These are phyloP conservation scores for Aspergillus sp. DNA, from an alignment of 2,329 filamentous ascomycete genomes.

Conservation along the genomic window DNA sequence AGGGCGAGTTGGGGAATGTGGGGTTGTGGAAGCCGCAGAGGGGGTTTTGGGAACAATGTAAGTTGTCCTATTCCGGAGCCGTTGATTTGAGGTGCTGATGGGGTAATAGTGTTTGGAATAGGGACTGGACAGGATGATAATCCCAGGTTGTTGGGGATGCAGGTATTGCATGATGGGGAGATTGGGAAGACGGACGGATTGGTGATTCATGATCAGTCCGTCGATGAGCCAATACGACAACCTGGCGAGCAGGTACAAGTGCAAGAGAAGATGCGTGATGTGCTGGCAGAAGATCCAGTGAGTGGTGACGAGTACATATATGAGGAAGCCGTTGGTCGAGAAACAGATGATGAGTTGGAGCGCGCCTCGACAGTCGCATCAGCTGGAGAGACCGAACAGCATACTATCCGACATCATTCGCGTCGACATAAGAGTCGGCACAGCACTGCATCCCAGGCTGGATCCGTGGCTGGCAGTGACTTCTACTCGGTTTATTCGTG, in stretches of 20 bases:
- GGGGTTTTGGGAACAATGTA: neutral
- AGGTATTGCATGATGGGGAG: neutral
- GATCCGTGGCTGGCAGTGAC: neutral
- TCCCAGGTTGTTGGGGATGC: neutral
- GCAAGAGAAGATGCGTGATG: neutral
- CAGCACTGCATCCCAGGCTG: neutral
- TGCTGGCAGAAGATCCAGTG: neutral
- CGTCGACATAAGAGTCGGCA: neutral
- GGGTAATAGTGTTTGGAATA: neutral
- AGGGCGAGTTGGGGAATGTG: neutral
- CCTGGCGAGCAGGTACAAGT: neutral
- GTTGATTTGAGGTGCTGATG: neutral
- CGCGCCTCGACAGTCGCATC: neutral
- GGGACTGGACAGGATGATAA: neutral
- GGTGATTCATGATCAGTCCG: too few species aligned
- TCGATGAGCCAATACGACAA: neutral
- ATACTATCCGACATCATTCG: neutral
- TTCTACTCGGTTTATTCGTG: neutral
- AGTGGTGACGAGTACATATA: neutral
- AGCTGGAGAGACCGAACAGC: neutral
- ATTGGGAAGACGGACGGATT: neutral
- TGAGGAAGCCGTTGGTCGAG: neutral
- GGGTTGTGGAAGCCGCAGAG: neutral
- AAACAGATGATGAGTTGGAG: neutral
- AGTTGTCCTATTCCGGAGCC: neutral